Conservation (phyloP, 139 green algal species). For the Volvox reticuliferus region DNA sequence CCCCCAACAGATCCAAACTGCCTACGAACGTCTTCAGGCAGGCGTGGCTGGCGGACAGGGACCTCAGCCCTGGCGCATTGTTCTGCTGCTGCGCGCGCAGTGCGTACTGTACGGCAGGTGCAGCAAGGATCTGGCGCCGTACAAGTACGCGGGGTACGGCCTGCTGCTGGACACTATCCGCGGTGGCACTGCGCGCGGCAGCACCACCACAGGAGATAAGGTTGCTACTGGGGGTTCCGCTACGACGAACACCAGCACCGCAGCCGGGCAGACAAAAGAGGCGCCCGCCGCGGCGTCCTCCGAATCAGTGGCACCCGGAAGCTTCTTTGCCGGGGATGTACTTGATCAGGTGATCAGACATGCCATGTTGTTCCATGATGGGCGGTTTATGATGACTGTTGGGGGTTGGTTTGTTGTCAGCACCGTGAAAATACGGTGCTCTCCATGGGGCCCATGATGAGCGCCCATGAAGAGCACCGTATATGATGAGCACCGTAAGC, state of each 20-base stretch:
- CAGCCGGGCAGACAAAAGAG: neutral
- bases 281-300: neutral
- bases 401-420: neutral
- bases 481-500: no score
- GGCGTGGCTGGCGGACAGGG: slow-evolving; percentile 70
- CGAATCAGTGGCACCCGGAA: neutral
- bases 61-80: slow-evolving; percentile 83
- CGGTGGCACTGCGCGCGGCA: neutral
- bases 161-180: slow-evolving; percentile 81
- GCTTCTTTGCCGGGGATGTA: slow-evolving; percentile 57
- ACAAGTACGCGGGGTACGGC: slow-evolving; percentile 94
- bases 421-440: no score
- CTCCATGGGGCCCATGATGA: no score
- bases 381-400: neutral
- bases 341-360: slow-evolving; percentile 46
- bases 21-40: slow-evolving; percentile 92
- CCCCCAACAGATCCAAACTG: slow-evolving; percentile 73
- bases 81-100: slow-evolving; percentile 88
- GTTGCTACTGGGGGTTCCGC: no score
- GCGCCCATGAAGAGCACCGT: no score
- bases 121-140: slow-evolving; percentile 82
- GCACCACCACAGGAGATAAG: neutral
- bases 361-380: no score
- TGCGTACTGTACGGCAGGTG: slow-evolving; percentile 90
- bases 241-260: neutral